Conservation (phyloP, 441 rosid genomes). For the California macrophylla region DNA sequence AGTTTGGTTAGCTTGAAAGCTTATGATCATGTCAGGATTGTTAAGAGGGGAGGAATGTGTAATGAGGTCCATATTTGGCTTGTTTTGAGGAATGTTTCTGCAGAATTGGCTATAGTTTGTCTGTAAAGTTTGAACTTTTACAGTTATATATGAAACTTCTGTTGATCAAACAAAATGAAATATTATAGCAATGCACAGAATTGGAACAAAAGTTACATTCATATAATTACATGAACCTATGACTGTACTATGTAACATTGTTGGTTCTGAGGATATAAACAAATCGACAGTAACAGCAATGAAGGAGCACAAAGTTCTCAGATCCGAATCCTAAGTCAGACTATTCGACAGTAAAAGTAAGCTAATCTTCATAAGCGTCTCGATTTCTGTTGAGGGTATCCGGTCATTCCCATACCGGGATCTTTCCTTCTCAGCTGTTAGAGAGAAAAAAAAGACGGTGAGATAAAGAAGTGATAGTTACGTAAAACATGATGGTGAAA, state of each 20-base stretch:
- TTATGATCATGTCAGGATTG: conserved; percentile 21
- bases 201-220: too few relatives aligned
- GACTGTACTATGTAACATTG: too few relatives aligned
- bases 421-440: conserved; percentile 81
- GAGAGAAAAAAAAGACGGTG: background rate
- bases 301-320: too few relatives aligned
- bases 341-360: background rate
- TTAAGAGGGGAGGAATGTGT: background rate
- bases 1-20: conserved; percentile 24
- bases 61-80: background rate
- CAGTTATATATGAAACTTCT: too few relatives aligned
- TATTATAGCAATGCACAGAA: too few relatives aligned
- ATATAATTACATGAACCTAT: too few relatives aligned
- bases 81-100: too few relatives aligned
- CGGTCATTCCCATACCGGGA: conserved; percentile 66
- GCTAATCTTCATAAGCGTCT: conserved; percentile 49
- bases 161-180: too few relatives aligned
- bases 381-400: conserved; percentile 76
- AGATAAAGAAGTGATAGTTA: background rate
- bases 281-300: background rate
- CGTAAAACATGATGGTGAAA: background rate
- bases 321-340: background rate
- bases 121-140: background rate
- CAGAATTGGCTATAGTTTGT: background rate
- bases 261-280: too few relatives aligned